Base-by-base conservation (phyloP, 169 alveolate genomes). In the Plasmodium gallinaceum region DNA sequence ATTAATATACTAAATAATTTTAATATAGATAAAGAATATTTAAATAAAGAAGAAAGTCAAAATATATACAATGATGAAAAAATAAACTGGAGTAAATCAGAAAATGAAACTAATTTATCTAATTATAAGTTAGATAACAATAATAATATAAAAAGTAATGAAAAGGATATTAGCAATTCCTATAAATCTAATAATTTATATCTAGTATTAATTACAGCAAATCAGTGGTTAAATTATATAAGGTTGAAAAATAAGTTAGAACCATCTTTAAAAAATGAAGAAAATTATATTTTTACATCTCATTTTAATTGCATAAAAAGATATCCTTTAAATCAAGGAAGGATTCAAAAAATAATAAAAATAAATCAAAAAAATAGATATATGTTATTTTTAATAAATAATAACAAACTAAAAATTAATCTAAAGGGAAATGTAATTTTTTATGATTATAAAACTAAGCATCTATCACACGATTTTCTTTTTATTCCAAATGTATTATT, bases 371-470 rank as follows among this genome's bases (percentile, higher is more conserved):
- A 78, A 69, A 78, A 78, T 69, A 62, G 89, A 78, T 78, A 78
- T 46, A 78, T 64, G 89, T 78, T 78, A 57, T 64, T 78, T 57
- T 69, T 78, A 24, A 78, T 78, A 51, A 78, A 78, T 78, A 78
- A 66, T 16, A 48, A 78, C 10, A 78, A 78, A 64, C 46, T 78
- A 52, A 65, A 37, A 64, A 78, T 78, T 45, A 69, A 46, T 43
- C 18, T 78, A 52, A 78, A 78, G 51, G 89, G 89, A 48, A 78
- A 78, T 58, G 65, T 78, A 12, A 69, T 78, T 78, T 78, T 78
- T 65, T 78, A 78, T 78, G 89, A 78, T 22, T 78, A 78, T 51
- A 78, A 37, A 43, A 78, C 89, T n/a, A 78, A 78, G 51, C 89
- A 78, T 42, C 18, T 78, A 52, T 78, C 89, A 8, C 76, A 78